Evolutionary conservation across 805 yeast species (phyloP).

Genomic region (Starmerella bacillaris): DNA sequence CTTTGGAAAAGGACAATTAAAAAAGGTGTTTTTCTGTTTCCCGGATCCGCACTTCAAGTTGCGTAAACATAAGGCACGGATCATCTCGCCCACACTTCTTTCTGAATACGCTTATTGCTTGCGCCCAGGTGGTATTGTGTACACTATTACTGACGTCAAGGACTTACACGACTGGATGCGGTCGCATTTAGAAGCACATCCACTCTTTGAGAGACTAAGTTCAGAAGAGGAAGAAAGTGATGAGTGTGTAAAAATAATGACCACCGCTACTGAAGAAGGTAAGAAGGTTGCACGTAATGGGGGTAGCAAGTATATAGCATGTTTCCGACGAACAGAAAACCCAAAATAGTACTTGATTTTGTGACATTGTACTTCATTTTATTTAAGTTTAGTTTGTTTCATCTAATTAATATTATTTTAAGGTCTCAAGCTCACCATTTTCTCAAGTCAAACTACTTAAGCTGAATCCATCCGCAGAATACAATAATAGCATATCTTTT

Average conservation of each 20-base stretch:
- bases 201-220: conserved; percentile 65
- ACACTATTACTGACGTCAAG: conserved; percentile 88
- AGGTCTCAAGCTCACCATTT: no score
- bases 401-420: no score
- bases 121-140: conserved; percentile 69
- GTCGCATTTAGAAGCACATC: conserved; percentile 74
- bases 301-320: conserved; percentile 76
- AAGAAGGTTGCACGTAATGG: conserved; percentile 84
- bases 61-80: conserved; percentile 92
- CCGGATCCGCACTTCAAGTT: conserved; percentile 99
- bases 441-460: no score
- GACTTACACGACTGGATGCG: conserved; percentile 96
- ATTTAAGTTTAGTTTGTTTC: no score
- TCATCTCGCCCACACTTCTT: conserved; percentile 71
- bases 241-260: conserved; percentile 72
- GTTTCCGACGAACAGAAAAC: conserved; percentile 29
- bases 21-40: conserved; percentile 92
- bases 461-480: no score
- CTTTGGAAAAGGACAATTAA: conserved; percentile 61
- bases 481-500: no score
- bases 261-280: conserved; percentile 91
- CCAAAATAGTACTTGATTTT: conserved; percentile 1
- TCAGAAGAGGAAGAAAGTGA: conserved; percentile 68
- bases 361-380: no score
- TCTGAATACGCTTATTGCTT: conserved; percentile 85